Evolutionary conservation across 805 yeast genomes (phyloP), one percentile per base, ranked within the genome.

Genomic region (Yamadazyma nakazawae): DNA sequence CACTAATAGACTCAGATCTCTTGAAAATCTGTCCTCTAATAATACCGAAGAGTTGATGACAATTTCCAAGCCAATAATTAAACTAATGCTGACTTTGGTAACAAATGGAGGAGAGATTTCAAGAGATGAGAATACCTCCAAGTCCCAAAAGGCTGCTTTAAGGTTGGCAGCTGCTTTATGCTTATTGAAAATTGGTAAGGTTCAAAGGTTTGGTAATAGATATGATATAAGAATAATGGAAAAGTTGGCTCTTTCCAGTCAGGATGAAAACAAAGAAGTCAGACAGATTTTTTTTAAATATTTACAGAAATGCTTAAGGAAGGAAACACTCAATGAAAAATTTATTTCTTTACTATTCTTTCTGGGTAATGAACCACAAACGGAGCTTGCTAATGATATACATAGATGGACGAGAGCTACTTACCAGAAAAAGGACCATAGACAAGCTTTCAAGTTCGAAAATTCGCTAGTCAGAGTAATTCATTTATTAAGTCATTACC

Each of bases 61-160:
- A 45, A 64, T 76, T 36, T 80, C 85, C 0, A 78, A 75, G 46
- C 88, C 89, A 13, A 81, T 86, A 0, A 63, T 88, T 50, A 86
- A 84, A 55, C 64, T 89, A 24, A 70, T 89, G 26, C 70, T 79
- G 30, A 79, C 89, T 1, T 68, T 87, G 30, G 78, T 89, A 41
- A 79, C 82, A 1, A 84, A 84, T 59, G 85, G 86, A 38, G 96
- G 96, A 25, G 96, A 90, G 56, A 75, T 89, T 28, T 79, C 83
- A 52, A 76, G 44, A 60, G 63, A 48, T 19, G 71, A 72, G 45
- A 55, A 72, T 4, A 85, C 96, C 0, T 96, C 96, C 3, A 67
- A 60, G 21, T 66, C 67, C 31, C 82, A 68, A 57, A 85, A 84
- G 58, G 74, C 82, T 48, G 77, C 80, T 51, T 62, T 89, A 41